These are phyloP conservation scores for Boletus sp. DNA, from an alignment of 768 basidiomycete genomes.

Conservation along the genomic window DNA sequence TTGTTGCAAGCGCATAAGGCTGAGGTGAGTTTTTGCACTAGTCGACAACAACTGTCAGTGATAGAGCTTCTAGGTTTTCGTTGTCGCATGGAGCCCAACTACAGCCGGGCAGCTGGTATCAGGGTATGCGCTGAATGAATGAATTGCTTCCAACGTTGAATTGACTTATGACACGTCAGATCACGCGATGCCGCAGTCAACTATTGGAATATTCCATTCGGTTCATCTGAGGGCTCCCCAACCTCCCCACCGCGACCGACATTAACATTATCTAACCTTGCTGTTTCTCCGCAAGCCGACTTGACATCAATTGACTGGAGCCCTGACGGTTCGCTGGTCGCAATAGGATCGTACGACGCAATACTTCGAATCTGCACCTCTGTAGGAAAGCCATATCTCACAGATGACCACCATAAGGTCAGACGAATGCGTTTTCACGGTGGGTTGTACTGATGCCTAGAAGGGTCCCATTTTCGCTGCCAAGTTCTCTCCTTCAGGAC, in stretches of 20 bases:
- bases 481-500: conserved; percentile 71
- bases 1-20: conserved; percentile 58
- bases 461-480: conserved; percentile 81
- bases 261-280: conserved; percentile 47
- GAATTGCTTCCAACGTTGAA: background rate
- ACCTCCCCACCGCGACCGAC: conserved; percentile 34
- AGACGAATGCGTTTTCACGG: conserved; percentile 12
- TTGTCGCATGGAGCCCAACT: conserved; percentile 76
- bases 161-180: conserved; percentile 33
- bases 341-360: conserved; percentile 76
- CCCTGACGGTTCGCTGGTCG: conserved; percentile 66
- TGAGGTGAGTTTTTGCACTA: conserved; percentile 42
- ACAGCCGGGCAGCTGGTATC: conserved; percentile 61
- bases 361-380: conserved; percentile 66
- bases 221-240: conserved; percentile 24
- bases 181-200: conserved; percentile 77
- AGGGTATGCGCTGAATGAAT: conserved; percentile 48
- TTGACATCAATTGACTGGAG: conserved; percentile 81
- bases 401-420: conserved; percentile 66
- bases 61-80: conserved; percentile 62
- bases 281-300: conserved; percentile 51
- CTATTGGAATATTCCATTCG: conserved; percentile 63
- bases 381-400: conserved; percentile 61
- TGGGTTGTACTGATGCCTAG: conserved; percentile 23
- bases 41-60: conserved; percentile 4